Conservation (phyloP, 768 basidiomycete genomes). For the Rubroboletus pulcherrimus region DNA sequence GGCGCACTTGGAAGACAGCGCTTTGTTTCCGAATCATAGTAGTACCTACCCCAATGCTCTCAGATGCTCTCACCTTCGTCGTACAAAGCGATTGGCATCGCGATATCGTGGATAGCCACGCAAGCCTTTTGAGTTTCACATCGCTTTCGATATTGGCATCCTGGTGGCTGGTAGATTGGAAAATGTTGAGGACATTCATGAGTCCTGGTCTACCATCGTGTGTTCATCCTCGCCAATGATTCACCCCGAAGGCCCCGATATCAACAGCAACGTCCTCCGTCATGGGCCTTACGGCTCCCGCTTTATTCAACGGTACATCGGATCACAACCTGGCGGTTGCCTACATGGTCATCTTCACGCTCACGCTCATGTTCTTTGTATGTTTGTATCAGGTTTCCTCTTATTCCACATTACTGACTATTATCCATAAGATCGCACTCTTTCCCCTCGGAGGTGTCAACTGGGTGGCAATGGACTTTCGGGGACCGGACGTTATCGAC, state of each 20-base stretch:
- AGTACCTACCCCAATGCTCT: not conserved
- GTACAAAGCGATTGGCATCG: constrained; percentile 54
- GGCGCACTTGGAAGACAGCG: constrained; percentile 40
- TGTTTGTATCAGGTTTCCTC: not conserved
- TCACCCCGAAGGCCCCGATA: not conserved
- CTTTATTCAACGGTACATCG: constrained; percentile 52
- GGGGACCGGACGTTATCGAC: constrained; percentile 56
- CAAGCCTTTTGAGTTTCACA: constrained; percentile 74
- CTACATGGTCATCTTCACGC: constrained; percentile 60
- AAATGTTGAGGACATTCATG: constrained; percentile 70
- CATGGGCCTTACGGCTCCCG: constrained; percentile 40
- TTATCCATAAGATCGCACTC: constrained; percentile 46
- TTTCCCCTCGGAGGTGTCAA: constrained; percentile 59
- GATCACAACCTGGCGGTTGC: constrained; percentile 64
- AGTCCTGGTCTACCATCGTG: constrained; percentile 19
- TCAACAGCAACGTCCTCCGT: constrained; percentile 58
- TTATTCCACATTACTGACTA: not conserved
- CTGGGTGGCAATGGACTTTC: constrained; percentile 62
- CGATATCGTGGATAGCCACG: constrained; percentile 51
- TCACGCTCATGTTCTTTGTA: constrained; percentile 49
- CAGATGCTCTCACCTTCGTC: constrained; percentile 60
- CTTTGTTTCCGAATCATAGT: not conserved
- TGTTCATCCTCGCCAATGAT: not conserved
- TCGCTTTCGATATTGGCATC: constrained; percentile 65
- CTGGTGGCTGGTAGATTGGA: constrained; percentile 65